Evolutionary conservation across 306 rosid genomes (phyloP).

Genomic region (Vachellia collinsii): DNA sequence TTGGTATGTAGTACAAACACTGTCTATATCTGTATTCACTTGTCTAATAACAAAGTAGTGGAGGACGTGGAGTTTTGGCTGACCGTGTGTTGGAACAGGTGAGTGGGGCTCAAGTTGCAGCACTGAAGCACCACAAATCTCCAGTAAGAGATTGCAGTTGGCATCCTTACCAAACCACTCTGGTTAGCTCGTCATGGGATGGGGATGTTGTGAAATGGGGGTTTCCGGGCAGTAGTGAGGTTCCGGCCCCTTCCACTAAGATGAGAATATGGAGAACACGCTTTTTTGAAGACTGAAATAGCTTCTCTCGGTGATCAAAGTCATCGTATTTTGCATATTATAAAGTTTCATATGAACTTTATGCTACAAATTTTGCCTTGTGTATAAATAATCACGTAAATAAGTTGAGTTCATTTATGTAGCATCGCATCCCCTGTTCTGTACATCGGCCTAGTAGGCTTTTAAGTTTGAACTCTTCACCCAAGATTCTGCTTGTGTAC

Average conservation of each 20-base stretch:
- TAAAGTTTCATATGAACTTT: conserved; percentile 22
- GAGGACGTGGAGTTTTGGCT: background rate
- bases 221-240: conserved; percentile 55
- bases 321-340: conserved; percentile 17
- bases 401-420: conserved; percentile 12
- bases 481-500: conserved; percentile 25
- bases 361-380: conserved; percentile 16
- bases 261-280: conserved; percentile 50
- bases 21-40: conserved; percentile 10
- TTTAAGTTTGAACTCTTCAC: conserved; percentile 1
- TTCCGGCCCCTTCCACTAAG: conserved; percentile 39
- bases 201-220: conserved; percentile 92
- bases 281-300: conserved; percentile 31
- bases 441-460: conserved; percentile 9
- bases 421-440: conserved; percentile 14
- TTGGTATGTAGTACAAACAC: conserved; percentile 62
- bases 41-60: background rate
- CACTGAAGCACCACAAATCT: conserved; percentile 84
- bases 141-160: conserved; percentile 97
- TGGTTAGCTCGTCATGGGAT: conserved; percentile 95
- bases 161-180: conserved; percentile 84
- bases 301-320: background rate
- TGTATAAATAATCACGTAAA: conserved; percentile 44
- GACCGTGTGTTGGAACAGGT: conserved; percentile 48
- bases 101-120: conserved; percentile 81